Conservation (phyloP, 257 asterid genomes). For the Galeopsis tetrahit region DNA sequence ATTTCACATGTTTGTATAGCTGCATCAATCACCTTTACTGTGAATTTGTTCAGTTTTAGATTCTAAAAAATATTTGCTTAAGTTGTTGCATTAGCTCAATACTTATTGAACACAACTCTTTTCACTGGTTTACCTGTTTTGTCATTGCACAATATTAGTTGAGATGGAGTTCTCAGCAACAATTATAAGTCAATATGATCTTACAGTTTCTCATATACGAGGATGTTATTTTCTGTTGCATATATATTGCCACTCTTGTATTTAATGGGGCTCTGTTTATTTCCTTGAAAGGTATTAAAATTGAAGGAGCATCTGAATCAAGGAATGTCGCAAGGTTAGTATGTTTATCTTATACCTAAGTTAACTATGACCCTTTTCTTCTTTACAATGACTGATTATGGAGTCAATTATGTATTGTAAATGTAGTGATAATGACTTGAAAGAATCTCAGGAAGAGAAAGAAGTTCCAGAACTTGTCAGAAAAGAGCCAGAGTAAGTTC, state of each 20-base stretch:
- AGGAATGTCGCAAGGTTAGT: slow-evolving; percentile 45
- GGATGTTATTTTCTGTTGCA: slow-evolving; percentile 1
- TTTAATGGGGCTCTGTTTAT: slow-evolving; percentile 25
- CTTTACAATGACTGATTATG: slow-evolving; percentile 6
- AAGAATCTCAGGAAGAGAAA: slow-evolving; percentile 40
- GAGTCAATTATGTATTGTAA: slow-evolving; percentile 20
- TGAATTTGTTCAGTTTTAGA: not conserved
- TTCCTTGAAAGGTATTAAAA: slow-evolving; percentile 50
- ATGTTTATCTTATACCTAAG: slow-evolving; percentile 7
- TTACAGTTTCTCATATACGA: slow-evolving; percentile 10
- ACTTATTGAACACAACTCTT: not conserved
- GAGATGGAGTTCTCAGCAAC: not conserved
- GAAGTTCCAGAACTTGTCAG: slow-evolving; percentile 34
- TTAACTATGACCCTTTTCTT: not conserved
- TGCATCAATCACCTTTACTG: not conserved
- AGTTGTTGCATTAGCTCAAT: not conserved
- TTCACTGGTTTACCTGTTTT: not conserved
- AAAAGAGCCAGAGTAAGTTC: slow-evolving; percentile 52
- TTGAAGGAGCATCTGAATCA: slow-evolving; percentile 45
- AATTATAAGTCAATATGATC: not conserved
- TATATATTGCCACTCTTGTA: not conserved
- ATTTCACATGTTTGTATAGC: slow-evolving; percentile 4
- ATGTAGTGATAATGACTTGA: slow-evolving; percentile 38
- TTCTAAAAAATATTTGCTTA: not conserved
- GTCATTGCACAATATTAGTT: not conserved